phyloP scores from a whole-genome alignment of 2,329 filamentous ascomycete genomes.

The Chaetoscypha palmicola region DNA sequence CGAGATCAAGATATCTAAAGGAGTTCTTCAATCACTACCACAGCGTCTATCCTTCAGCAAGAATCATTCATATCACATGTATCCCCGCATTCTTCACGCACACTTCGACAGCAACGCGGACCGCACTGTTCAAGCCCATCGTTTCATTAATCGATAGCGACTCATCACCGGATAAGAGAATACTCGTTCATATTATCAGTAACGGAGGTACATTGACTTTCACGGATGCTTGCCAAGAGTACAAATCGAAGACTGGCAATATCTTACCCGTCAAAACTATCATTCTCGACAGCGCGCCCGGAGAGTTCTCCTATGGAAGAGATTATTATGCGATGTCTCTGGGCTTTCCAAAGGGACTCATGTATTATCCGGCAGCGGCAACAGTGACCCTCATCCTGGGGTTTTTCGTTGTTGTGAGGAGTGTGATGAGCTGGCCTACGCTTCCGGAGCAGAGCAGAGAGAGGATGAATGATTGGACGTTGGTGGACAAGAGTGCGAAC shows the following conservation, averaged over 20 bases:
- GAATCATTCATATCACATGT: slow-evolving; percentile 12
- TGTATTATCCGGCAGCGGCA: slow-evolving; percentile 5
- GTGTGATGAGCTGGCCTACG: slow-evolving; percentile 2
- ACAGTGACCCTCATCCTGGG: background rate
- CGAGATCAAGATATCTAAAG: slow-evolving; percentile 13
- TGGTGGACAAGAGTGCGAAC: slow-evolving; percentile 14
- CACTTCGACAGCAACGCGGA: slow-evolving; percentile 9
- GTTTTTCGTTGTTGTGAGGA: background rate
- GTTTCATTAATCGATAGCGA: slow-evolving; percentile 11
- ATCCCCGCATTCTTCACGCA: slow-evolving; percentile 11
- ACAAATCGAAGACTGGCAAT: slow-evolving; percentile 4
- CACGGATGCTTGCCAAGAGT: slow-evolving; percentile 9
- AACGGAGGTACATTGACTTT: slow-evolving; percentile 15
- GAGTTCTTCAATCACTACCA: slow-evolving; percentile 13
- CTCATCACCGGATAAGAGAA: slow-evolving; percentile 1
- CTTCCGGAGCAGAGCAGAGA: slow-evolving; percentile 7
- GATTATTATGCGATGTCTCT: slow-evolving; percentile 1
- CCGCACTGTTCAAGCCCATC: slow-evolving; percentile 7
- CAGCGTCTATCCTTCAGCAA: slow-evolving; percentile 13
- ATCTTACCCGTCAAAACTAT: slow-evolving; percentile 9
- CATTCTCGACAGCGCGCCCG: slow-evolving; percentile 15
- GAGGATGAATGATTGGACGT: slow-evolving; percentile 11
- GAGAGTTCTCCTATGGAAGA: slow-evolving; percentile 5
- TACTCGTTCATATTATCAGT: slow-evolving; percentile 17
- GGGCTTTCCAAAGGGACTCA: slow-evolving; percentile 3